A percentile compares a stretch with the other conserved stretches of the same genome.
Evolutionary conservation across 2,329 filamentous ascomycete genomes (phyloP).

Genomic region (Fusarium domesticum): DNA sequence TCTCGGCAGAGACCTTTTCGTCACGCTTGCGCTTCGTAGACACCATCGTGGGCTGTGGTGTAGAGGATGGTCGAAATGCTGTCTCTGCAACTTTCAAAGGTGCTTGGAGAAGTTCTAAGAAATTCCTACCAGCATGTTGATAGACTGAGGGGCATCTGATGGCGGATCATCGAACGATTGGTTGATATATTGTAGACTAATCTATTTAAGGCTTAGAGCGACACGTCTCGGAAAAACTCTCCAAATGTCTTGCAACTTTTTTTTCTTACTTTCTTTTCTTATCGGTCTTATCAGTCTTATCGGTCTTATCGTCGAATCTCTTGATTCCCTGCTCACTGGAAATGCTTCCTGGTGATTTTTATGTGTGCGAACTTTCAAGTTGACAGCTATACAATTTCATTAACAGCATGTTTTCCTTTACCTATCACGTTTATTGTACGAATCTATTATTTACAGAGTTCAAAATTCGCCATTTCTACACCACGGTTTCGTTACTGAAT

Average conservation of each 20-base stretch:
- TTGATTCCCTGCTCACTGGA: no score
- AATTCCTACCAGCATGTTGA: no score
- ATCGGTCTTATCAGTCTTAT: conserved; percentile 29
- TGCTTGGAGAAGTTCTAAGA: no score
- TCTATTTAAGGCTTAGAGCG: background rate
- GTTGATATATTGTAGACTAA: fast-evolving
- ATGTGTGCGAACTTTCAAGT: no score
- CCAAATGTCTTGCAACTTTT: conserved; percentile 24
- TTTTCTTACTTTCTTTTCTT: conserved; percentile 26
- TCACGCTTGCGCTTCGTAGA: conserved; percentile 57
- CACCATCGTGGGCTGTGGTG: conserved; percentile 17
- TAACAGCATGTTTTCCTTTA: no score
- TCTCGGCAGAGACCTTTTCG: conserved; percentile 39
- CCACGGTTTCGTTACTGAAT: no score
- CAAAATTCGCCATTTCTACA: no score
- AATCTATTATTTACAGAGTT: no score
- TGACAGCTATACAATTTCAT: no score
- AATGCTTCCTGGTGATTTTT: no score
- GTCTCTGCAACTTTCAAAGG: conserved; percentile 20
- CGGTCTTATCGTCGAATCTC: conserved; percentile 26
- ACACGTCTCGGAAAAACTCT: conserved; percentile 12
- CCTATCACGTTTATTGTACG: no score
- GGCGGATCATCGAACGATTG: conserved; percentile 21
- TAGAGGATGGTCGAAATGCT: conserved; percentile 17
- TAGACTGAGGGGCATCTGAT: conserved; percentile 23